Evolutionary conservation across 257 asterid genomes (phyloP).

Genomic region (Lycium ferocissimum): DNA sequence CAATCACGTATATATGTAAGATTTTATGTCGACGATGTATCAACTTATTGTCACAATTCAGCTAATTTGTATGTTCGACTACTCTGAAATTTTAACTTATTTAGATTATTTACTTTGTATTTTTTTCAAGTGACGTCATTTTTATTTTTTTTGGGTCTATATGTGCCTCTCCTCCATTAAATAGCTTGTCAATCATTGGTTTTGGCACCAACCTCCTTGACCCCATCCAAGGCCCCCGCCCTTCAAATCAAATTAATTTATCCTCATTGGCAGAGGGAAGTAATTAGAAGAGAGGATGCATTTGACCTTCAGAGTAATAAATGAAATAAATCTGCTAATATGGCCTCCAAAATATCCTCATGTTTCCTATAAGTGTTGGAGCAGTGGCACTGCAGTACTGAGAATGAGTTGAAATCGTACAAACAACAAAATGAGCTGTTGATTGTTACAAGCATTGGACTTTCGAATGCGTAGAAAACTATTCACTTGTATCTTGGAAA

Average conservation of each 20-base stretch:
- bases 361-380: neutral
- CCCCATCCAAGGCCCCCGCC: neutral
- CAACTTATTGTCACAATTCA: neutral
- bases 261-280: neutral
- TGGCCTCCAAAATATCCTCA: neutral
- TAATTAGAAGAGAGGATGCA: neutral
- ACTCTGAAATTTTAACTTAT: neutral
- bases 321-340: slow-evolving; percentile 24
- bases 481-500: neutral
- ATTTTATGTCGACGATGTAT: neutral
- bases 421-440: slow-evolving; percentile 34
- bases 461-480: neutral
- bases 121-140: neutral
- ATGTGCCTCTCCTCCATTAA: neutral
- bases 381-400: neutral
- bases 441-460: slow-evolving; percentile 31
- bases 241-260: neutral
- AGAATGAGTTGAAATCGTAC: slow-evolving; percentile 30
- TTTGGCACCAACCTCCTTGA: neutral
- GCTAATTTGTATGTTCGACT: neutral
- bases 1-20: neutral
- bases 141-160: too few relatives aligned
- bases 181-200: slow-evolving; percentile 21
- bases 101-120: neutral
- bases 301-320: neutral